Conservation (phyloP, 139 green algal species). For the Spirogloea muscicola region DNA sequence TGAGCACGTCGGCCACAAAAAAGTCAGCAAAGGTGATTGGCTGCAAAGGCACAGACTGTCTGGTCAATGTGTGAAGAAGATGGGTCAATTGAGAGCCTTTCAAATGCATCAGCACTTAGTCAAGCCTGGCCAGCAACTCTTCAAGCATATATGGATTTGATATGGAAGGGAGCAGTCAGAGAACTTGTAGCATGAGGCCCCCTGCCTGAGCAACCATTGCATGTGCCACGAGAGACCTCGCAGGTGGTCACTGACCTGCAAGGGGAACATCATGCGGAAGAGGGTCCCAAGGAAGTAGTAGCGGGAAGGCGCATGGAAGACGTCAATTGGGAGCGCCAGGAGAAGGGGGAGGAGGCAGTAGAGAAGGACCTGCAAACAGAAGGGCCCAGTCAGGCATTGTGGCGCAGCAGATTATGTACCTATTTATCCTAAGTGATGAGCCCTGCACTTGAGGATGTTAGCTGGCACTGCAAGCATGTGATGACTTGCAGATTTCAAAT, state of each 20-base stretch:
- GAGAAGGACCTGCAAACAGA: slow-evolving; percentile 11
- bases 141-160: no score
- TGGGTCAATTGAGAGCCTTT: not conserved
- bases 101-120: not conserved
- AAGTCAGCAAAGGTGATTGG: slow-evolving; percentile 88
- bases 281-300: slow-evolving; percentile 38
- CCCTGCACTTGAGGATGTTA: not conserved
- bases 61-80: not conserved
- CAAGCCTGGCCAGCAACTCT: no score
- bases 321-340: slow-evolving; percentile 33
- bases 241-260: slow-evolving; percentile 1
- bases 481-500: not conserved
- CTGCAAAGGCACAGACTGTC: slow-evolving; percentile 12
- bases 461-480: not conserved
- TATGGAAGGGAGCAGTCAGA: no score
- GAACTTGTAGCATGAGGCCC: not conserved
- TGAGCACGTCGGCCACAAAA: slow-evolving; percentile 90
- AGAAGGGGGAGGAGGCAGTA: slow-evolving; percentile 26
- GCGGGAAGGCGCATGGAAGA: slow-evolving; percentile 22
- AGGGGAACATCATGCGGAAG: slow-evolving; percentile 25
- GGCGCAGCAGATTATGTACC: not conserved
- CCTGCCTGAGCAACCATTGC: not conserved
- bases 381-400: not conserved
- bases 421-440: not conserved
- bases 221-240: not conserved